Conservation (phyloP, 345 rosid genomes). For the Rhodamnia rubescens region DNA sequence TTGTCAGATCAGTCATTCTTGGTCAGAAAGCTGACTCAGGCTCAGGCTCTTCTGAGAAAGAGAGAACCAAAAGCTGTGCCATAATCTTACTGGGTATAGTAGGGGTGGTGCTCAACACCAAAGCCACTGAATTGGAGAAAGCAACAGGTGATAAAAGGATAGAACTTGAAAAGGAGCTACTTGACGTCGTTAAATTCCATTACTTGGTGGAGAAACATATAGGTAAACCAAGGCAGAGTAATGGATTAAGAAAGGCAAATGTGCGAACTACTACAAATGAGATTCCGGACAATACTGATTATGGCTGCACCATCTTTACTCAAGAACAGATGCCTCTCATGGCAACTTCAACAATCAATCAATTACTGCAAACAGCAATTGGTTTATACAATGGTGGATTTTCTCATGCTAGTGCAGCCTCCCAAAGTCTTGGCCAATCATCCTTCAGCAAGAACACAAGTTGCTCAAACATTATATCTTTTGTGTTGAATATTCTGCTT, state of each 20-base stretch:
- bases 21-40: conserved; percentile 36
- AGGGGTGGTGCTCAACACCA: conserved; percentile 51
- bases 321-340: conserved; percentile 41
- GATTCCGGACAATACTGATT: conserved; percentile 13
- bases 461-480: conserved; percentile 23
- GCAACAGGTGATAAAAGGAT: conserved; percentile 30
- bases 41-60: conserved; percentile 37
- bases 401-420: conserved; percentile 16
- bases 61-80: conserved; percentile 39
- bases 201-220: conserved; percentile 29
- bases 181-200: conserved; percentile 37
- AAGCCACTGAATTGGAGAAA: conserved; percentile 49
- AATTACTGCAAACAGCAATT: conserved; percentile 31
- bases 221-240: conserved; percentile 29
- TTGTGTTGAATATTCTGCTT: conserved; percentile 43
- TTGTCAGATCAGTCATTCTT: conserved; percentile 49
- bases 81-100: conserved; percentile 41
- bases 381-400: conserved; percentile 16
- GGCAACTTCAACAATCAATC: conserved; percentile 62
- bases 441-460: conserved; percentile 26
- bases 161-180: conserved; percentile 52
- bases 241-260: conserved; percentile 32
- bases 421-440: conserved; percentile 43
- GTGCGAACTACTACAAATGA: conserved; percentile 16
- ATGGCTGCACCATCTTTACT: conserved; percentile 14